Conservation (phyloP, 345 rosid genomes). For the Cardiospermum halicacabum region DNA sequence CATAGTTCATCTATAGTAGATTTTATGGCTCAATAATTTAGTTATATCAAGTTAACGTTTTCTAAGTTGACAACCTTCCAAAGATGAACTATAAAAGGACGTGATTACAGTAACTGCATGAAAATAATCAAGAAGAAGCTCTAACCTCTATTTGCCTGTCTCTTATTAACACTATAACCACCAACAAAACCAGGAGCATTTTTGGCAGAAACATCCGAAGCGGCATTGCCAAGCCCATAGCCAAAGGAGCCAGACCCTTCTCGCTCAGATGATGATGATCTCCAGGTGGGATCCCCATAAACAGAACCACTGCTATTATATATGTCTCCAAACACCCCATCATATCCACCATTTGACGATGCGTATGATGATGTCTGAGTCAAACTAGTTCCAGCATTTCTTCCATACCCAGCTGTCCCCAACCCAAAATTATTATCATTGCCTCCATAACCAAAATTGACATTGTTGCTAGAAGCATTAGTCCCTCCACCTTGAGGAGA, state of each 20-base stretch:
- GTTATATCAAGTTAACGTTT: background rate
- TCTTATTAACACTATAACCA: constrained; percentile 60
- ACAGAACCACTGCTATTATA: constrained; percentile 46
- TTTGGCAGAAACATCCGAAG: constrained; percentile 49
- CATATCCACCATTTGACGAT: constrained; percentile 50
- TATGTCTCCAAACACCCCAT: constrained; percentile 45
- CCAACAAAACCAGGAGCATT: constrained; percentile 64
- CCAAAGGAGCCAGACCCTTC: constrained; percentile 52
- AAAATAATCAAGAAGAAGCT: constrained; percentile 1
- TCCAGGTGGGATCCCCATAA: constrained; percentile 60
- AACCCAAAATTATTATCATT: constrained; percentile 46
- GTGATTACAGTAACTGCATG: constrained; percentile 6
- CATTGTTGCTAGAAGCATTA: constrained; percentile 34
- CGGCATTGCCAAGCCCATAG: constrained; percentile 39
- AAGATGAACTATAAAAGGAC: background rate
- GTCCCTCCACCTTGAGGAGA: constrained; percentile 50
- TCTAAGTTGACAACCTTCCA: background rate
- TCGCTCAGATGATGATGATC: constrained; percentile 41
- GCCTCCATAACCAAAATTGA: constrained; percentile 50
- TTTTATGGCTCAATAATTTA: background rate
- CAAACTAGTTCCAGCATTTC: constrained; percentile 41
- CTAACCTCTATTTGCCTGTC: constrained; percentile 75
- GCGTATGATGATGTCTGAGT: constrained; percentile 40
- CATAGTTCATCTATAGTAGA: background rate
- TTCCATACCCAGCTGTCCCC: constrained; percentile 47